Evolutionary conservation across 1,139 yeast species (phyloP).

Genomic region (Hemisphaericaspora subhashii): DNA sequence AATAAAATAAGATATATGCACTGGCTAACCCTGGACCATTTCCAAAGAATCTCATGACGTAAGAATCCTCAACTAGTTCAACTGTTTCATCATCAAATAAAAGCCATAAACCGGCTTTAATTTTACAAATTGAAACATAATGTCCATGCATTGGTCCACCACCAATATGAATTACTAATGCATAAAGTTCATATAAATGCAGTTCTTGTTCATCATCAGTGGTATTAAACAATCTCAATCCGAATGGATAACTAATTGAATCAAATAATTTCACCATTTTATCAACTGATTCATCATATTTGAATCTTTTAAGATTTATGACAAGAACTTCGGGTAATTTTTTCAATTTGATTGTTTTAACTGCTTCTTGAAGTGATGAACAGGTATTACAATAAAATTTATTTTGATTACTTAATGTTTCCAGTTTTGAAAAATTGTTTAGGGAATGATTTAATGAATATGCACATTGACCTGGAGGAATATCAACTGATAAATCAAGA

Average conservation of each 20-base stretch:
- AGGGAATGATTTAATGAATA: slow-evolving; percentile 68
- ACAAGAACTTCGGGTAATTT: slow-evolving; percentile 77
- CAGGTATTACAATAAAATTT: slow-evolving; percentile 93
- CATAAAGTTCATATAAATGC: slow-evolving; percentile 74
- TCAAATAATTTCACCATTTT: slow-evolving; percentile 86
- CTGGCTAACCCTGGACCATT: slow-evolving; percentile 87
- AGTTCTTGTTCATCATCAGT: slow-evolving; percentile 47
- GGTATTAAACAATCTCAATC: slow-evolving; percentile 72
- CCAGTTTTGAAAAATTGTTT: slow-evolving; percentile 79
- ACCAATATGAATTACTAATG: slow-evolving; percentile 91
- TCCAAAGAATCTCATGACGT: slow-evolving; percentile 85
- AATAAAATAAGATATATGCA: slow-evolving; percentile 84
- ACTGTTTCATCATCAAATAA: slow-evolving; percentile 94
- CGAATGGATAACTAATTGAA: slow-evolving; percentile 77
- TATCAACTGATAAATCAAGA: slow-evolving; percentile 81
- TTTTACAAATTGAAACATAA: slow-evolving; percentile 83
- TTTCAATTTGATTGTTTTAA: slow-evolving; percentile 82
- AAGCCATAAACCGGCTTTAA: slow-evolving; percentile 81
- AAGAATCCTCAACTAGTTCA: slow-evolving; percentile 80
- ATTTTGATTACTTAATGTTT: slow-evolving; percentile 81
- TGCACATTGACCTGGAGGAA: slow-evolving; percentile 70
- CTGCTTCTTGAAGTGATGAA: slow-evolving; percentile 91
- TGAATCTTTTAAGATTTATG: slow-evolving; percentile 85
- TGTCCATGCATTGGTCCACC: slow-evolving; percentile 99
- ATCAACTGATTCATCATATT: slow-evolving; percentile 81